Evolutionary conservation across 306 rosid species (phyloP).

Genomic region (Vachellia collinsii): DNA sequence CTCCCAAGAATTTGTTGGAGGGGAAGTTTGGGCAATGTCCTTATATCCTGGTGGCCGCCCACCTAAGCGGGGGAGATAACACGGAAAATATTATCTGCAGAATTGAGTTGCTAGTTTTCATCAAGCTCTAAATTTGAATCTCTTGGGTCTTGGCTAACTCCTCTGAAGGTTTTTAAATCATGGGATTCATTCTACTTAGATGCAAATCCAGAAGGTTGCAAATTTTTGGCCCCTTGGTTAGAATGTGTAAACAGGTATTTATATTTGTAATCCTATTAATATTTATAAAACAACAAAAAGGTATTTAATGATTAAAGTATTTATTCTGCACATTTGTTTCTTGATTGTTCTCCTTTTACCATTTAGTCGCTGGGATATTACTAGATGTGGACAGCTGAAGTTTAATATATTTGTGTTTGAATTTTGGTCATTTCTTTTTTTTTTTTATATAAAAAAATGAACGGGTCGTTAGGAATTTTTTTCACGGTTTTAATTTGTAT

Average conservation of each 20-base stretch:
- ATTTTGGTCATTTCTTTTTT: too few species aligned
- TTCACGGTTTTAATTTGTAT: too few species aligned
- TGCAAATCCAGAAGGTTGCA: not conserved
- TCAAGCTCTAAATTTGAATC: conserved; percentile 12
- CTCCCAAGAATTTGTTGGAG: not conserved
- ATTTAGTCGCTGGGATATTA: not conserved
- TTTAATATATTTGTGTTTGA: not conserved
- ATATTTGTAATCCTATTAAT: not conserved
- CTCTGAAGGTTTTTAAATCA: not conserved
- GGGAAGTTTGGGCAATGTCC: conserved; percentile 2
- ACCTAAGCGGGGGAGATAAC: not conserved
- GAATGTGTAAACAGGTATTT: not conserved
- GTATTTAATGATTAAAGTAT: not conserved
- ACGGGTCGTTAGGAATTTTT: too few species aligned
- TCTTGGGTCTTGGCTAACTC: conserved; percentile 21
- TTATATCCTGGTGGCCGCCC: not conserved
- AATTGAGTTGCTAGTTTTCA: not conserved
- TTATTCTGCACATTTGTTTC: not conserved
- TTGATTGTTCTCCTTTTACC: not conserved
- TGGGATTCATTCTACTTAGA: not conserved
- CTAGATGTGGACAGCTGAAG: not conserved
- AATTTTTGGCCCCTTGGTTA: not conserved
- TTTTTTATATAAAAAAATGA: too few species aligned
- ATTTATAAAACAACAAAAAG: not conserved
- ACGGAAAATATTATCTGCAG: not conserved